Base-by-base conservation (phyloP, 2,329 filamentous ascomycete species). In the Botrytis deweyae region DNA sequence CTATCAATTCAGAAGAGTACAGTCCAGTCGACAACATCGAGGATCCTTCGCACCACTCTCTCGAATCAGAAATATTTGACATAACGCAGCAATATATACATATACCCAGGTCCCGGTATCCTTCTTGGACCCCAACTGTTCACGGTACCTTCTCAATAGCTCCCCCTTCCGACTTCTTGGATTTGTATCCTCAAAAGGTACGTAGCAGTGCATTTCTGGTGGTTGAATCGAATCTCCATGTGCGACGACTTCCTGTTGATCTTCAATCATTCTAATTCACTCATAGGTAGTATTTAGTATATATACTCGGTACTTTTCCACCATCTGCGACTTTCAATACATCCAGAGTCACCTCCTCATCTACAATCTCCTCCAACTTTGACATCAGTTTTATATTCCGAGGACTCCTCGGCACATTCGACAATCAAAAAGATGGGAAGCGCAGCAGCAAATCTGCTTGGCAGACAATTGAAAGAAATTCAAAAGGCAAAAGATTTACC, bases 401-500 rank as follows among this genome's bases (percentile, higher is more conserved):
- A 40, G 22, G 0, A 22, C 2, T 55, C 12, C 33, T 9, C 33
- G 9, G n/a, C 68, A 36, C 33, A 36, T 4, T 36, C 55, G 25
- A n/a, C 3, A 10, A 46, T 25, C 14, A 14, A 22, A 20, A 29
- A 46, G 8, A 70, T 73, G 65, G 33, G 20, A 33, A 70, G 33
- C 40, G 49, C 72, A 62, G 90, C 92, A 22, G 92, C 90, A 33
- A 87, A 91, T 75, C 89, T 98, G 77, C 89, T 99, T 65, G 86
- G 88, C 79, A 90, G 93, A 73, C 95, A 98, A 84, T 89, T 98
- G 77, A 97, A 97, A 85, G 91, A 97, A 82, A 98, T 99, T 90
- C 93, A 97, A 84, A 90, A 88, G 38, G 91, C 93, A 82, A 95
- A 94, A 81, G 94, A 97, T 83, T 92, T 98, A 65, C 94, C 94